Conservation (phyloP, 768 basidiomycete genomes). For the Boletus reticuloceps region DNA sequence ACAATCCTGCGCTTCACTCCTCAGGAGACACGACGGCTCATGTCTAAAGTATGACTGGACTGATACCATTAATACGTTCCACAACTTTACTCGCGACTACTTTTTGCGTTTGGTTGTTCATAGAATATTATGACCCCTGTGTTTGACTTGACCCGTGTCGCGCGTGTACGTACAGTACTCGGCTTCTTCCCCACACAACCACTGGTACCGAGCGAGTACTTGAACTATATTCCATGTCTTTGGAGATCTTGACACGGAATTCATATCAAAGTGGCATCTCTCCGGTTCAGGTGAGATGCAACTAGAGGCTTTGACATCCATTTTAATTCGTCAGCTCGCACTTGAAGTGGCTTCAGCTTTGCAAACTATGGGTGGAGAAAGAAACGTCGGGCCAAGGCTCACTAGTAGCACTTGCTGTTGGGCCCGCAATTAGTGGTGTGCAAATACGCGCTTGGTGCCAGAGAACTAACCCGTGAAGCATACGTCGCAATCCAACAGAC, state of each 20-base stretch:
- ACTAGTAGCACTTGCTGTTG: conserved; percentile 31
- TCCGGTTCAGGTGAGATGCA: conserved; percentile 52
- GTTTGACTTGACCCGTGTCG: not conserved
- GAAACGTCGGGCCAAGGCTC: conserved; percentile 38
- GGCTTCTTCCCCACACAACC: not conserved
- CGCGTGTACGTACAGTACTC: not conserved
- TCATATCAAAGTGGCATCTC: conserved; percentile 70
- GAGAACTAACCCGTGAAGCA: conserved; percentile 1
- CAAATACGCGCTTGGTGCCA: not conserved
- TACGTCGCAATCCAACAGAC: conserved; percentile 40
- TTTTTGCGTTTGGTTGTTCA: not conserved
- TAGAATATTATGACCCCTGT: not conserved
- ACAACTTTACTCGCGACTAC: not conserved
- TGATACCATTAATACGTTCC: not conserved
- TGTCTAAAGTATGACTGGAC: conserved; percentile 69
- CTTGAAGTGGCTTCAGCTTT: conserved; percentile 65
- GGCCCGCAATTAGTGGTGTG: conserved; percentile 60
- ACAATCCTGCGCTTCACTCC: conserved; percentile 95
- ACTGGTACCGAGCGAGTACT: not conserved
- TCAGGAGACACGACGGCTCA: conserved; percentile 84
- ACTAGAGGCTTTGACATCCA: not conserved
- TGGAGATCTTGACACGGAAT: conserved; percentile 68
- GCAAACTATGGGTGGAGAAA: conserved; percentile 59
- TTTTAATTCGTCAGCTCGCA: not conserved
- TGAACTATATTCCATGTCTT: conserved; percentile 46